A percentile compares a stretch with the other conserved stretches of the same genome.
Conservation (phyloP, 768 basidiomycete genomes). For the Solioccasus polychromus region DNA sequence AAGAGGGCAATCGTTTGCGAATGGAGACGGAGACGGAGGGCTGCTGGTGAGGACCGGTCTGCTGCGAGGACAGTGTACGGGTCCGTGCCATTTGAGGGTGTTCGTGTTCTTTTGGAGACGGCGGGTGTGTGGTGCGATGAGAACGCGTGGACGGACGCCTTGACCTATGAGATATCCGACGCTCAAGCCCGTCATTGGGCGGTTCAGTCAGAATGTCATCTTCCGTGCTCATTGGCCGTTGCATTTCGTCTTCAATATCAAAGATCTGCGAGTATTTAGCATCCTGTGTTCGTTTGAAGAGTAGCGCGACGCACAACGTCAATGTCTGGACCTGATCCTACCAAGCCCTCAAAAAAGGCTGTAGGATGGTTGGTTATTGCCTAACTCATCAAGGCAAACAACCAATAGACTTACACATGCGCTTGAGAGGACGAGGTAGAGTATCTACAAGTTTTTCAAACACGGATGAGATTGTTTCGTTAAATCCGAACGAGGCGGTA, state of each 20-base stretch:
- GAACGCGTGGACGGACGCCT: conserved; percentile 32
- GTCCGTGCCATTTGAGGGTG: conserved; percentile 1
- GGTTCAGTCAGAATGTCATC: conserved; percentile 15
- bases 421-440: conserved; percentile 71
- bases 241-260: conserved; percentile 65
- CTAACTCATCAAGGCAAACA: background rate
- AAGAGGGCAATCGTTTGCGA: conserved; percentile 21
- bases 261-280: conserved; percentile 53
- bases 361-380: conserved; percentile 1
- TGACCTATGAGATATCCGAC: conserved; percentile 32
- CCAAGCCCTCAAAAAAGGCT: conserved; percentile 81
- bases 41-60: conserved; percentile 12
- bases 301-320: conserved; percentile 51
- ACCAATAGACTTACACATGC: conserved; percentile 55
- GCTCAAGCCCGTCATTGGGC: conserved; percentile 16
- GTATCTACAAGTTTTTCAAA: conserved; percentile 71
- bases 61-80: conserved; percentile 8
- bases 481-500: conserved; percentile 60
- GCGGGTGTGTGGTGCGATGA: conserved; percentile 17
- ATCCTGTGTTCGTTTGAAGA: background rate
- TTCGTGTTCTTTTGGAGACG: conserved; percentile 21
- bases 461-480: conserved; percentile 66
- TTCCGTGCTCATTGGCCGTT: conserved; percentile 5
- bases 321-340: conserved; percentile 71
- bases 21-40: conserved; percentile 12